Base-by-base conservation (phyloP, 2,329 filamentous ascomycete species). In the Geosmithia flava region DNA sequence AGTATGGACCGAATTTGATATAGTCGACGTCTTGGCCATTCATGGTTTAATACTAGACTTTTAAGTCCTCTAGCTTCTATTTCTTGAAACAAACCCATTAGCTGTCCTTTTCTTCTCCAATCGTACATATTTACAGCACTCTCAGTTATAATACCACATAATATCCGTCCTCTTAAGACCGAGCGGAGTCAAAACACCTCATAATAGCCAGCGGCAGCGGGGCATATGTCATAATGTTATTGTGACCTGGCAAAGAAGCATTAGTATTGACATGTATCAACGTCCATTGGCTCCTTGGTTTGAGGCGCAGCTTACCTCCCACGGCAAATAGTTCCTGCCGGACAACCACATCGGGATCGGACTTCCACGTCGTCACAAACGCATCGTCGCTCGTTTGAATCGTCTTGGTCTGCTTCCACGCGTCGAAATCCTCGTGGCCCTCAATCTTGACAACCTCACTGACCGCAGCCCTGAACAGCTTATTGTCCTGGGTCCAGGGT, bases 401-500 rank as follows among this genome's bases (percentile, higher is more conserved):
- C 2, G 69, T 78, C 10, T 60, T 63, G 44, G 67, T 58, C 43
- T 70, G 63, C 54, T 78, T 78, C 61, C 67, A 68, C 2, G 58
- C 58, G 2, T 62, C 59, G 46, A 74, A 71, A 1, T 61, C 60
- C 5, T 57, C 60, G 2, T 66, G 61, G 29, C 64, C 63, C 8
- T 68, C 47, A 1, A 57, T 56, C 6, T 61, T 62, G 2, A 68
- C 59, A 2, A 71, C 70, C 43, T 76, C 75, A 47, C 71, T 72
- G 2, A 76, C 76, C 0, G 81, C 77, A 1, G 75, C 71, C 29
- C 67, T 67, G 59, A 86, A 87, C 1, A 87, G 64, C 53, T 69
- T 71, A 55, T 83, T 75, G 42, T 81, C 80, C 58, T 89, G 81
- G 1, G 68, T 74, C 67, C 80, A 91, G 0, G 86, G 81, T 51